Percentiles rank a stretch among this genome's conserved stretches.
Evolutionary conservation across 768 basidiomycete genomes (phyloP).

Genomic region (Cystoderma amianthinum): DNA sequence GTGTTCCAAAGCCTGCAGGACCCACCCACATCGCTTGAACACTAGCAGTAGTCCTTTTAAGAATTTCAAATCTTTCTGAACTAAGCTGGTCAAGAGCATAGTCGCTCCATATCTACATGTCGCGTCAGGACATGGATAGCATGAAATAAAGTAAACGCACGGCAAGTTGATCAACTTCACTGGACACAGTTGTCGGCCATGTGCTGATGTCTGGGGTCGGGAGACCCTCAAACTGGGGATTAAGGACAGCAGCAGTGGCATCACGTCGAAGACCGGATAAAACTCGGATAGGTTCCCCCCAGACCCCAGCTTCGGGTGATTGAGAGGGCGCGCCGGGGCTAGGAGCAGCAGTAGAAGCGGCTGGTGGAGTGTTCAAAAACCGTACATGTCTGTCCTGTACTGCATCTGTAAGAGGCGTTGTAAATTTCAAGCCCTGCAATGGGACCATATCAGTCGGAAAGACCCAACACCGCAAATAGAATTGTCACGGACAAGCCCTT

Average conservation of each 20-base stretch:
- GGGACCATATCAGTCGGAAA: neutral
- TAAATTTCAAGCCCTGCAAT: conserved; percentile 20
- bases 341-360: neutral
- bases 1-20: conserved; percentile 24
- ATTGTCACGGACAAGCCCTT: conserved; percentile 18
- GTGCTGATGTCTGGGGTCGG: conserved; percentile 24
- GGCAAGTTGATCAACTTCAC: conserved; percentile 21
- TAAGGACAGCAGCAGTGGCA: conserved; percentile 27
- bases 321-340: neutral
- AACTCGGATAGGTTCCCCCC: conserved; percentile 29
- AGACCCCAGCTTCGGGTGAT: conserved; percentile 13
- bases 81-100: conserved; percentile 28
- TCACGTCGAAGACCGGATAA: conserved; percentile 29
- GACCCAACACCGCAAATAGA: neutral
- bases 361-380: conserved; percentile 16
- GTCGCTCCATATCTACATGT: conserved; percentile 19
- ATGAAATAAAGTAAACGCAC: conserved; percentile 6
- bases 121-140: too few relatives aligned
- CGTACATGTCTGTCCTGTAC: conserved; percentile 28
- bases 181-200: conserved; percentile 26
- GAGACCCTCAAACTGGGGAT: conserved; percentile 26
- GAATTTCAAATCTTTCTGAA: conserved; percentile 19
- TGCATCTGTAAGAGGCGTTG: conserved; percentile 24
- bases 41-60: conserved; percentile 21
- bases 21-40: conserved; percentile 19